Evolutionary conservation across 2,329 filamentous ascomycete species (phyloP), one percentile per base, ranked within the genome.

Genomic region (Pyrenochaeta sp.): DNA sequence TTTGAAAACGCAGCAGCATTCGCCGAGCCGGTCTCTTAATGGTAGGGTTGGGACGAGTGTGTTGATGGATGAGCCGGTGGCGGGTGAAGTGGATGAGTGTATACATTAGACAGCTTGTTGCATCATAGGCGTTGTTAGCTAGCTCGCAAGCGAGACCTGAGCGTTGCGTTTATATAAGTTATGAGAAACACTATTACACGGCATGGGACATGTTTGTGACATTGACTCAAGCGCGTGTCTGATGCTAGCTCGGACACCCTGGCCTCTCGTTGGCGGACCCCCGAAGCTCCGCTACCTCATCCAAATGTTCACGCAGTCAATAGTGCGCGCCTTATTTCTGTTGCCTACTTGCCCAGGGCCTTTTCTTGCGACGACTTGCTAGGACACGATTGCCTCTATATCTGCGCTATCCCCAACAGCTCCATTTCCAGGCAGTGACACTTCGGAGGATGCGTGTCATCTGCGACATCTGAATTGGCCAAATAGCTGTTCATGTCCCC

Each of bases 21-120:
- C 11, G 31, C 31, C 19, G 60, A 60, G 53, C 55, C 40, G 38
- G 44, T 57, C 45, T 58, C 52, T 42, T 22, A 13, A 31, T 44
- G 36, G 37, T 50, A 36, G 48, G 27, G 41, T 31, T 34, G 32
- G 39, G 28, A 44, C 48, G 28, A 37, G 28, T 39, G 46, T 35
- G 32, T 48, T 21, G 36, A 28, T 51, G 44, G 53, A 40, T 19
- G 42, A 53, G 58, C 57, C 56, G 60, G 55, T 44, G 55, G 58
- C 57, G 58, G 60, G 55, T 44, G 44, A 32, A 44, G 30, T 40
- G 46, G 31, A 32, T 44, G 49, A 22, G 46, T 65, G 57, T 64
- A 69, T 62, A 67, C 61, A 67, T 49, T 63, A 63, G 63, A 64
- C 58, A 48, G 38, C 27, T 40, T 60, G 41, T 61, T 60, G 65